Conservation (phyloP, 2,329 filamentous ascomycete genomes). For the Stachybotrys echinatus region DNA sequence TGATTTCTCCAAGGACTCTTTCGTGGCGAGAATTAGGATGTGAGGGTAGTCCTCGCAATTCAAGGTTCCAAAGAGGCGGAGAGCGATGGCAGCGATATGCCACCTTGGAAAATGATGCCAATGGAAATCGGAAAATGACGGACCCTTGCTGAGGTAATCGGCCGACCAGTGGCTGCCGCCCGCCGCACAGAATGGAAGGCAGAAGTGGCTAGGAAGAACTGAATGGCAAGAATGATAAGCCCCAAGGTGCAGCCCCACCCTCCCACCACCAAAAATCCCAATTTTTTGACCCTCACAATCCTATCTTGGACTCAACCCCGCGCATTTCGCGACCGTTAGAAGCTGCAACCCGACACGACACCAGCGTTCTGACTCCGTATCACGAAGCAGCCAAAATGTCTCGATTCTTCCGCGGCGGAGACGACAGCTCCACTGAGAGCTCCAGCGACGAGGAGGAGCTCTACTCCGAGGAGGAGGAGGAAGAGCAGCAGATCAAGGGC, state of each 20-base stretch:
- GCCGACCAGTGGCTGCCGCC: background rate
- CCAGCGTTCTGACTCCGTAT: constrained; percentile 15
- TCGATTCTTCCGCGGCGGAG: constrained; percentile 90
- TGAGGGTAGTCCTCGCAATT: too few species aligned
- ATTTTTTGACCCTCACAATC: constrained; percentile 29
- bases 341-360: background rate
- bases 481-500: constrained; percentile 29
- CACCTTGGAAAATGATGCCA: background rate
- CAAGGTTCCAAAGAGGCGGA: too few species aligned
- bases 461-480: constrained; percentile 54
- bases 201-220: background rate
- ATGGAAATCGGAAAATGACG: constrained; percentile 2
- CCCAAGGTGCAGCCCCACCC: constrained; percentile 31
- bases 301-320: constrained; percentile 29
- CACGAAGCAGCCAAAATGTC: constrained; percentile 60
- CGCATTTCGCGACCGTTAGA: constrained; percentile 20
- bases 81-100: background rate
- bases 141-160: background rate
- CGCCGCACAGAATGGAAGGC: too few species aligned
- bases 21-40: too few species aligned
- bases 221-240: constrained; percentile 20
- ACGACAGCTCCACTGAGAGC: constrained; percentile 92
- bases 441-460: constrained; percentile 96
- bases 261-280: constrained; percentile 39
- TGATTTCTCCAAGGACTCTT: too few species aligned